Evolutionary conservation across 2,329 filamentous ascomycete genomes (phyloP).

Genomic region (Sporothrix curviconia): DNA sequence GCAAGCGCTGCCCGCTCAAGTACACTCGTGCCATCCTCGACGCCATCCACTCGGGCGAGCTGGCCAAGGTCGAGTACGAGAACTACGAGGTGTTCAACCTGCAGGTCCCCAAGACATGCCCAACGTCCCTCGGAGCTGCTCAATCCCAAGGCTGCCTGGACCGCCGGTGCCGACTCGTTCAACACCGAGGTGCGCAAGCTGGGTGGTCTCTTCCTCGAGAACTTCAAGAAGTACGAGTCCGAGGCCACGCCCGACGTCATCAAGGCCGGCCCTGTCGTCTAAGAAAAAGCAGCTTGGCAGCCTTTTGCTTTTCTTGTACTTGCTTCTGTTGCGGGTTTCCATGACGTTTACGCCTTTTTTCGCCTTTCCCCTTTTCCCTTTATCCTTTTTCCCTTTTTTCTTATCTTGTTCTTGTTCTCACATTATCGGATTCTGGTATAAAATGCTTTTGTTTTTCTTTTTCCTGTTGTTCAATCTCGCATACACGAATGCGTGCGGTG

Average conservation of each 20-base stretch:
- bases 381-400: slow-evolving; percentile 6
- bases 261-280: slow-evolving; percentile 51
- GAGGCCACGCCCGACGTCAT: slow-evolving; percentile 77
- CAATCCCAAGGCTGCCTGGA: slow-evolving; percentile 93
- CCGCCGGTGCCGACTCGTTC: slow-evolving; percentile 73
- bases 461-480: background rate
- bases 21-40: slow-evolving; percentile 98
- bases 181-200: slow-evolving; percentile 84
- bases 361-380: background rate
- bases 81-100: slow-evolving; percentile 96
- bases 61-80: slow-evolving; percentile 89
- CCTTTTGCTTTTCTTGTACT: background rate
- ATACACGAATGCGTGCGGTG: slow-evolving; percentile 3
- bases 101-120: slow-evolving; percentile 85
- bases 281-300: slow-evolving; percentile 4
- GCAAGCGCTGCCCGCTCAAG: slow-evolving; percentile 95
- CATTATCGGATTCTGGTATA: slow-evolving; percentile 3
- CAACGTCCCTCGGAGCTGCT: slow-evolving; percentile 81
- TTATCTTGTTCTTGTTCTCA: background rate
- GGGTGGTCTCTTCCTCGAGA: slow-evolving; percentile 82
- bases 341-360: slow-evolving; percentile 9
- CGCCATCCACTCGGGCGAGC: slow-evolving; percentile 93
- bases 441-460: background rate
- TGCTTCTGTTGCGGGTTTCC: background rate
- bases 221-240: slow-evolving; percentile 92